Percentiles rank a stretch among this genome's conserved stretches.
Conservation (phyloP, 1,139 yeast genomes). For the Blastobotrys capitulatus region DNA sequence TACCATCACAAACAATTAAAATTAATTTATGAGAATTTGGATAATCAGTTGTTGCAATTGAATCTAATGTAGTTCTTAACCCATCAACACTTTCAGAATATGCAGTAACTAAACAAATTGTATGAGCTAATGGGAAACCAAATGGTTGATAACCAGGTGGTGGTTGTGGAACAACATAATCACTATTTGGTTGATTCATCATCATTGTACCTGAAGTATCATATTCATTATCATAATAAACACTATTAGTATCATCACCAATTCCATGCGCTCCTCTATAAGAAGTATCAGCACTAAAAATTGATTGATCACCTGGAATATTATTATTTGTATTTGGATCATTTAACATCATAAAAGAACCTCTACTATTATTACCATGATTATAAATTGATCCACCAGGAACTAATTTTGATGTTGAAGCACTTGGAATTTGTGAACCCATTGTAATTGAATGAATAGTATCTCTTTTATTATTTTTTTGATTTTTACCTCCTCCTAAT, state of each 20-base stretch:
- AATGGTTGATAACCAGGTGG: slow-evolving; percentile 84
- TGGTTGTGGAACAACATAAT: slow-evolving; percentile 83
- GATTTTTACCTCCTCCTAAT: slow-evolving; percentile 6
- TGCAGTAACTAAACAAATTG: slow-evolving; percentile 81
- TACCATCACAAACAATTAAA: slow-evolving; percentile 84
- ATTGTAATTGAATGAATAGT: slow-evolving; percentile 30
- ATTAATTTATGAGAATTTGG: slow-evolving; percentile 91
- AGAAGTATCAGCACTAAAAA: slow-evolving; percentile 25
- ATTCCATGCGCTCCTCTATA: slow-evolving; percentile 24
- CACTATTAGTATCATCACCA: slow-evolving; percentile 16
- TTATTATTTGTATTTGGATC: slow-evolving; percentile 17
- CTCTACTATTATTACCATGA: slow-evolving; percentile 24
- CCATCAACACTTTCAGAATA: slow-evolving; percentile 91
- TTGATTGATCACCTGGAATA: slow-evolving; percentile 15
- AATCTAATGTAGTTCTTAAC: slow-evolving; percentile 80
- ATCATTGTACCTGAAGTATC: slow-evolving; percentile 1
- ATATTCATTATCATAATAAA: slow-evolving; percentile 16
- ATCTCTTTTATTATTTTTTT: slow-evolving; percentile 16
- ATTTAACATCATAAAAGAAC: slow-evolving; percentile 23
- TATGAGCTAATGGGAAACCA: slow-evolving; percentile 81
- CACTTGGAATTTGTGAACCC: slow-evolving; percentile 34
- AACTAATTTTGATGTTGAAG: slow-evolving; percentile 32
- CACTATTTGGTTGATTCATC: slow-evolving; percentile 39
- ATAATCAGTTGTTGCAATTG: slow-evolving; percentile 85
- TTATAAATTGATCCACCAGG: slow-evolving; percentile 33